Conservation (phyloP, 768 basidiomycete species). For the Phaeotremella skinneri region DNA sequence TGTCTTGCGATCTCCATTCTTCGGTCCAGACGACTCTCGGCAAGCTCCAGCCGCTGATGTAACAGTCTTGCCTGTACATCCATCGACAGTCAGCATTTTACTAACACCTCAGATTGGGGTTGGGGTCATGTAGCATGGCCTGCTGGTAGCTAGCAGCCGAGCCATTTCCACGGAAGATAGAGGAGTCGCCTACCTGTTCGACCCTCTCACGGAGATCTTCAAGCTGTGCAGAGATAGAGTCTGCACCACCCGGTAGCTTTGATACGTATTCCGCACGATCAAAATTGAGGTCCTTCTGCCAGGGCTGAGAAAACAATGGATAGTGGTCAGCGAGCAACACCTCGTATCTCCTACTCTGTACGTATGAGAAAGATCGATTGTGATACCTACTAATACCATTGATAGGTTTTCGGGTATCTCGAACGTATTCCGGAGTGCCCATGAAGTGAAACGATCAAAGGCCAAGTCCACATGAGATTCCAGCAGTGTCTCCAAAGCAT, state of each 20-base stretch:
- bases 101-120: no score
- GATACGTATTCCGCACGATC: conserved; percentile 55
- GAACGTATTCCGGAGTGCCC: conserved; percentile 85
- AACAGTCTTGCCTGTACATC: conserved; percentile 64
- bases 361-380: conserved; percentile 67
- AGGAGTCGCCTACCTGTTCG: conserved; percentile 61
- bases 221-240: conserved; percentile 63
- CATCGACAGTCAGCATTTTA: background rate
- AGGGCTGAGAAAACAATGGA: conserved; percentile 34
- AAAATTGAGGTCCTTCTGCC: conserved; percentile 69
- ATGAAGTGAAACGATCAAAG: conserved; percentile 87
- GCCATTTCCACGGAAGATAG: background rate
- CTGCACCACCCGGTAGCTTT: conserved; percentile 53
- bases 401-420: conserved; percentile 55
- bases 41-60: conserved; percentile 60
- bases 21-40: conserved; percentile 57
- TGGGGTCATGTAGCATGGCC: background rate
- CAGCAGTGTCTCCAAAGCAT: conserved; percentile 81
- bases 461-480: conserved; percentile 86
- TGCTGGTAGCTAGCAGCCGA: background rate
- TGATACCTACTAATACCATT: conserved; percentile 51
- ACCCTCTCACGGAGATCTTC: conserved; percentile 66
- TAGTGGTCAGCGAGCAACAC: background rate
- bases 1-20: conserved; percentile 55
- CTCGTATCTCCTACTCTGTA: background rate